Percentiles rank a stretch among this genome's conserved stretches.
Evolutionary conservation across 2,329 filamentous ascomycete genomes (phyloP).

Genomic region (Cladosporium sp.): DNA sequence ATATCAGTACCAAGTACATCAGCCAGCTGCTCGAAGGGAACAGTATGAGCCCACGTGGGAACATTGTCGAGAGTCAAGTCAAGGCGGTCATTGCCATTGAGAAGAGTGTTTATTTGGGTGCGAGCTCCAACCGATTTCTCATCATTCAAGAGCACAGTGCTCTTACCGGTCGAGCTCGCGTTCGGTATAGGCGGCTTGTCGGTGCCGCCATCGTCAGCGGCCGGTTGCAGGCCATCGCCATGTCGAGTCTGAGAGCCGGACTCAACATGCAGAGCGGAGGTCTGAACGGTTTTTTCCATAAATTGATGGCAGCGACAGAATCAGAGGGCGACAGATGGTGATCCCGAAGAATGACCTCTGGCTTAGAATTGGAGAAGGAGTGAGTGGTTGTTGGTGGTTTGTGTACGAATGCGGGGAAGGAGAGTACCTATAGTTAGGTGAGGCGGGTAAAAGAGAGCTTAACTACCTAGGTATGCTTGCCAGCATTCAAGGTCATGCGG

Average conservation of each 20-base stretch:
- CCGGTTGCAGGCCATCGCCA: conserved; percentile 8
- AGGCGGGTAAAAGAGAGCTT: conserved; percentile 1
- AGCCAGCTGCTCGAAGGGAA: conserved; percentile 1
- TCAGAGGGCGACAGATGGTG: not conserved
- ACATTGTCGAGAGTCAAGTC: not conserved
- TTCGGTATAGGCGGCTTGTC: conserved; percentile 14
- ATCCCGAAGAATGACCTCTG: conserved; percentile 6
- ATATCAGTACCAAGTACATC: conserved; percentile 3
- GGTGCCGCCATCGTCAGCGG: conserved; percentile 13
- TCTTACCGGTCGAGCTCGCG: conserved; percentile 13
- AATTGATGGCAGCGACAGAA: conserved; percentile 10
- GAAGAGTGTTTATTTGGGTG: not conserved
- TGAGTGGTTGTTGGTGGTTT: no score
- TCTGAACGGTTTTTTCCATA: conserved; percentile 15
- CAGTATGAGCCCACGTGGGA: conserved; percentile 6
- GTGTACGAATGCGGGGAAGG: not conserved
- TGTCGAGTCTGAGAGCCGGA: conserved; percentile 12
- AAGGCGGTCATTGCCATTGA: not conserved
- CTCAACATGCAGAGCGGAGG: conserved; percentile 14
- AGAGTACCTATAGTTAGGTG: no score
- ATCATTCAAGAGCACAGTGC: conserved; percentile 13
- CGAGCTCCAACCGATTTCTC: conserved; percentile 11
- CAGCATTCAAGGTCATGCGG: conserved; percentile 9
- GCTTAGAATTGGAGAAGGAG: not conserved
- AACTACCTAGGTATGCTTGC: not conserved